phyloP scores from a whole-genome alignment of 2,329 filamentous ascomycete species.

The Pezicula radicicola region DNA sequence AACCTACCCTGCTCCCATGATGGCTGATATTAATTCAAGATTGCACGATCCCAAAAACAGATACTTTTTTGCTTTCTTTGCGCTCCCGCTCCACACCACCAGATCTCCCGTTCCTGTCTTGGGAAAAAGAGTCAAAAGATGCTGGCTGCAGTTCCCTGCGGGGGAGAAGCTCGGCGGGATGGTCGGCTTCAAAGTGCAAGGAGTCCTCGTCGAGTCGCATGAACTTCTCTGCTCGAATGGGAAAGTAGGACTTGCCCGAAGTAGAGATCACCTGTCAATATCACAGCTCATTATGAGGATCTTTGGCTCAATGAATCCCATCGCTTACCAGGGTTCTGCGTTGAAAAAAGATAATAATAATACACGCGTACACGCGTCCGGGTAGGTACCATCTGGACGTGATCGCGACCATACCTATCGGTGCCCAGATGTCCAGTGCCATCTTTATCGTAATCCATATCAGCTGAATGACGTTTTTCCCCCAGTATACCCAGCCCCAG shows the following conservation, averaged over 20 bases:
- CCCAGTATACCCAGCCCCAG: slow-evolving; percentile 3
- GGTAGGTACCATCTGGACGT: not conserved
- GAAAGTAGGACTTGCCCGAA: slow-evolving; percentile 15
- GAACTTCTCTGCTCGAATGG: slow-evolving; percentile 16
- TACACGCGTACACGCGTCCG: slow-evolving; percentile 17
- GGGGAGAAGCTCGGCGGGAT: slow-evolving; percentile 1
- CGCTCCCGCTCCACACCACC: no score
- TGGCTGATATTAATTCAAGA: no score
- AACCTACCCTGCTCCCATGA: no score
- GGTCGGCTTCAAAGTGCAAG: slow-evolving; percentile 4
- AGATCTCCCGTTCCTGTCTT: not conserved
- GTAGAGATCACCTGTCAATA: slow-evolving; percentile 20
- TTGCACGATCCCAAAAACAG: no score
- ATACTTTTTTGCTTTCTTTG: not conserved
- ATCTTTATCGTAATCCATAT: slow-evolving; percentile 14
- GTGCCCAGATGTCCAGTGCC: slow-evolving; percentile 4
- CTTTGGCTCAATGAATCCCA: slow-evolving; percentile 11
- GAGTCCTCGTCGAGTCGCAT: slow-evolving; percentile 16
- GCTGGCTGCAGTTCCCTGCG: not conserved
- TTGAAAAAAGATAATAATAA: slow-evolving; percentile 13
- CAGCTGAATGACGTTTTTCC: slow-evolving; percentile 16
- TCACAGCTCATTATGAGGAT: slow-evolving; percentile 21
- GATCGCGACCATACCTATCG: slow-evolving; percentile 7
- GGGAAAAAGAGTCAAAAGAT: not conserved
- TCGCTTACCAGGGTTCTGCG: slow-evolving; percentile 5